These are phyloP conservation scores for Magnolia officinalis DNA, from an alignment of 164 flowering plant species.

Conservation along the genomic window DNA sequence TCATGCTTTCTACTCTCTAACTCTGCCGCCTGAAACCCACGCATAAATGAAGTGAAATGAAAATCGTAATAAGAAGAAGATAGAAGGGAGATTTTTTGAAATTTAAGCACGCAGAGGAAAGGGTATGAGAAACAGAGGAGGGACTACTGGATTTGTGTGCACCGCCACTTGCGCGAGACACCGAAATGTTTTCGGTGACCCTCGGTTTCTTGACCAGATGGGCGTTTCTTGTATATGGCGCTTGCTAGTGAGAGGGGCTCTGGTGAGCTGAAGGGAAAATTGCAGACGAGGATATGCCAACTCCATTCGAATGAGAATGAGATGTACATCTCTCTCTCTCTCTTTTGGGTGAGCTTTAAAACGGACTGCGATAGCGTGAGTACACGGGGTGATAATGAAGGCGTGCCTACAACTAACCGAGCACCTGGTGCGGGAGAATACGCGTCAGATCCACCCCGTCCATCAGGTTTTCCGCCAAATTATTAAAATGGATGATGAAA, in stretches of 20 bases:
- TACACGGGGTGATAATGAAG: too few relatives aligned
- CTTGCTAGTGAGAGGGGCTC: not conserved
- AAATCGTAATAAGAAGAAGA: not conserved
- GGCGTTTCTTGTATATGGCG: not conserved
- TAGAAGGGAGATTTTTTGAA: not conserved
- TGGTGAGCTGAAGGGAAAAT: not conserved
- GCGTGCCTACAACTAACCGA: too few relatives aligned
- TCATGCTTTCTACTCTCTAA: constrained; percentile 62
- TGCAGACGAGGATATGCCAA: not conserved
- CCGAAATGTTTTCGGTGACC: not conserved
- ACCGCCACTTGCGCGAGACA: constrained; percentile 14
- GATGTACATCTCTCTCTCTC: not conserved
- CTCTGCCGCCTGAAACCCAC: constrained; percentile 13
- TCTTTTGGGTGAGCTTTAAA: too few relatives aligned
- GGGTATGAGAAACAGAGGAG: not conserved
- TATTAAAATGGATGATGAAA: too few relatives aligned
- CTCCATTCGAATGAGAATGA: not conserved
- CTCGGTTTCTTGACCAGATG: not conserved
- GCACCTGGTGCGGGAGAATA: too few relatives aligned
- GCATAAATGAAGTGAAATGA: not conserved
- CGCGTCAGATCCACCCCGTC: too few relatives aligned
- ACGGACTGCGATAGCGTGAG: too few relatives aligned
- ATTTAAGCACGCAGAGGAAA: not conserved
- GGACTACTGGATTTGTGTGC: constrained; percentile 2
- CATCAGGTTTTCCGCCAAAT: too few relatives aligned